phyloP scores from a whole-genome alignment of 2,329 filamentous ascomycete genomes.

The Ceratocystis albifundus region DNA sequence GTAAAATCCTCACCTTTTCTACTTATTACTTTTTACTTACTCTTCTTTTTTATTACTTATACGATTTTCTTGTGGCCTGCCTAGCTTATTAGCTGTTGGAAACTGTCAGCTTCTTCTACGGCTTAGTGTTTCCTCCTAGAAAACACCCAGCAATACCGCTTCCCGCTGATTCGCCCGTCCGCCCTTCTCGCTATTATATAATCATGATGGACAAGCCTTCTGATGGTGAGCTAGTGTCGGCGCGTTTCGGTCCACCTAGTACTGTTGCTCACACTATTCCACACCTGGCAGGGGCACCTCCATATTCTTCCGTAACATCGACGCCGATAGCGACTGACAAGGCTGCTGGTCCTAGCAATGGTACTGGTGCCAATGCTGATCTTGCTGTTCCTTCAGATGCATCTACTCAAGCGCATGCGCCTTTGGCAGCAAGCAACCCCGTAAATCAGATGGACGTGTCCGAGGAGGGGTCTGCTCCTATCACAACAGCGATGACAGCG shows the following conservation, averaged over 20 bases:
- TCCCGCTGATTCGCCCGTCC: background rate
- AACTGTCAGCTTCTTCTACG: background rate
- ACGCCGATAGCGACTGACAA: background rate
- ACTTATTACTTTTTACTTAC: too few relatives aligned
- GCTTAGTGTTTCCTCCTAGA: background rate
- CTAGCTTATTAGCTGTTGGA: too few relatives aligned
- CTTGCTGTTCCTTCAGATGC: background rate
- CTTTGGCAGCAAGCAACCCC: background rate
- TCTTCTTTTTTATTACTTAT: too few relatives aligned
- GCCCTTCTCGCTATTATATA: background rate
- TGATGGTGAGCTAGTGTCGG: background rate
- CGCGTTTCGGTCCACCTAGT: conserved; percentile 5
- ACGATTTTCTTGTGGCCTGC: too few relatives aligned
- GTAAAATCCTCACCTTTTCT: too few relatives aligned
- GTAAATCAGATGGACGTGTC: background rate
- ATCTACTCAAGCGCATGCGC: background rate
- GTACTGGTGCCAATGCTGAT: background rate
- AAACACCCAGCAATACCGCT: background rate
- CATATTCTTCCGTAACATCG: background rate
- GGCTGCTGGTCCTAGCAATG: background rate
- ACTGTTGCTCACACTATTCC: conserved; percentile 6
- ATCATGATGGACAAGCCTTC: background rate
- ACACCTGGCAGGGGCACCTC: background rate
- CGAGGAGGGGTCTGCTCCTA: background rate
- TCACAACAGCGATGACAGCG: background rate